Percentiles rank a stretch among this genome's conserved stretches.
phyloP scores from a whole-genome alignment of 1,284 basidiomycete species.

The Moesziomyces sp. region DNA sequence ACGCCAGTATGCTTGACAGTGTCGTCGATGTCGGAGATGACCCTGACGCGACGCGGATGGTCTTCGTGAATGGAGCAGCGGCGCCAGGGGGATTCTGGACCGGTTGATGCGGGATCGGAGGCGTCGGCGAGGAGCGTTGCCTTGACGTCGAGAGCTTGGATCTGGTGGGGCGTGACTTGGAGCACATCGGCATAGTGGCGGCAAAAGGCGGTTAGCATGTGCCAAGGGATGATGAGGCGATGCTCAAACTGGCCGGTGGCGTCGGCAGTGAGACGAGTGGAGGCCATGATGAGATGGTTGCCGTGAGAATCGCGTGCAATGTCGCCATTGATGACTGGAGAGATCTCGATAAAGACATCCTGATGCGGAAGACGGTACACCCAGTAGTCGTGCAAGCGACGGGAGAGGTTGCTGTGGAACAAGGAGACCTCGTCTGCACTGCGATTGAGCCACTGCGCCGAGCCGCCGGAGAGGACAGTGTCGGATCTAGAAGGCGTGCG shows the following conservation, averaged over 20 bases:
- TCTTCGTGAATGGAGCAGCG: slow-evolving; percentile 42
- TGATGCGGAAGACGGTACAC: slow-evolving; percentile 48
- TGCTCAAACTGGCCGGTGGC: slow-evolving; percentile 38
- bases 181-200: slow-evolving; percentile 23
- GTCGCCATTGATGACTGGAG: slow-evolving; percentile 40
- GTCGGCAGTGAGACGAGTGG: slow-evolving; percentile 37
- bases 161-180: slow-evolving; percentile 16
- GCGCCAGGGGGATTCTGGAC: slow-evolving; percentile 29
- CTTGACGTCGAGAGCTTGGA: slow-evolving; percentile 38
- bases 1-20: slow-evolving; percentile 77
- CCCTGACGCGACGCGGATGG: slow-evolving; percentile 65
- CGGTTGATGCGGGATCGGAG: not conserved
- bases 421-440: slow-evolving; percentile 48
- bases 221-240: slow-evolving; percentile 43
- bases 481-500: slow-evolving; percentile 25
- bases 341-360: slow-evolving; percentile 51
- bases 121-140: slow-evolving; percentile 19
- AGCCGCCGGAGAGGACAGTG: slow-evolving; percentile 37
- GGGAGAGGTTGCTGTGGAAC: slow-evolving; percentile 48
- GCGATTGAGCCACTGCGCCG: slow-evolving; percentile 45
- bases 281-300: slow-evolving; percentile 29
- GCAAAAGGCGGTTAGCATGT: slow-evolving; percentile 50
- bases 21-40: slow-evolving; percentile 94
- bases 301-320: slow-evolving; percentile 23
- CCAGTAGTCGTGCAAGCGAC: slow-evolving; percentile 56